phyloP scores from a whole-genome alignment of 1,284 basidiomycete species.

The Acaromyces ingoldii region DNA sequence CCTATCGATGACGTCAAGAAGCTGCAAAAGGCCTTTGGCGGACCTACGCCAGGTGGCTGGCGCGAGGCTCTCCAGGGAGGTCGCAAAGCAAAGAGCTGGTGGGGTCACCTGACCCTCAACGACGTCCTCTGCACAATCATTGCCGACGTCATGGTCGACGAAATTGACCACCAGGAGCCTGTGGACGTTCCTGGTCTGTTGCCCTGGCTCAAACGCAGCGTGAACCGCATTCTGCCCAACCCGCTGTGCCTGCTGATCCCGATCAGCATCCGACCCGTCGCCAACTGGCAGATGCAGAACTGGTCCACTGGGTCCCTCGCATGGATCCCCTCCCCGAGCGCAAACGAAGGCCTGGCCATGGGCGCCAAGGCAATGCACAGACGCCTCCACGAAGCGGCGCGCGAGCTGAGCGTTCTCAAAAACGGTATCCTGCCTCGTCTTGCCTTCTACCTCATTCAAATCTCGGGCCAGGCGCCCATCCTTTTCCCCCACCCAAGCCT shows the following conservation, averaged over 20 bases:
- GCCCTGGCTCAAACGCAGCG: constrained; percentile 12
- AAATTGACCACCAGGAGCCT: constrained; percentile 17
- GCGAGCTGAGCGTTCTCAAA: constrained; percentile 37
- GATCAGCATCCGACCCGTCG: constrained; percentile 41
- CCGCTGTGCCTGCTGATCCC: constrained; percentile 41
- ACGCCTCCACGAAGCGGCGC: constrained; percentile 32
- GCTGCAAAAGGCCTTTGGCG: constrained; percentile 46
- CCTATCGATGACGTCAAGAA: constrained; percentile 40
- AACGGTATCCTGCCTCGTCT: constrained; percentile 32
- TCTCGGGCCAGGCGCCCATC: constrained; percentile 32
- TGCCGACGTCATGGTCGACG: constrained; percentile 36
- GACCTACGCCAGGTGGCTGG: constrained; percentile 29
- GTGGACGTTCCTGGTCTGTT: constrained; percentile 14
- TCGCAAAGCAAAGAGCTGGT: constrained; percentile 12
- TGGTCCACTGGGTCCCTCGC: constrained; percentile 42
- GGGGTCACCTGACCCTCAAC: constrained; percentile 45
- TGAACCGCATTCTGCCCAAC: constrained; percentile 25
- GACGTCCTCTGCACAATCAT: constrained; percentile 45
- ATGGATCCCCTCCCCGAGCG: constrained; percentile 25
- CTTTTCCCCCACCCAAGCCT: constrained; percentile 6
- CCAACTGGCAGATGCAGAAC: constrained; percentile 43
- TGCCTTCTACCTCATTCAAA: constrained; percentile 27
- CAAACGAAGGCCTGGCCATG: constrained; percentile 9
- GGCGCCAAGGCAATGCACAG: constrained; percentile 22
- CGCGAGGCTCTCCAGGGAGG: constrained; percentile 24